Base-by-base conservation (phyloP, 2,329 filamentous ascomycete species). In the Cercospora beticola region DNA sequence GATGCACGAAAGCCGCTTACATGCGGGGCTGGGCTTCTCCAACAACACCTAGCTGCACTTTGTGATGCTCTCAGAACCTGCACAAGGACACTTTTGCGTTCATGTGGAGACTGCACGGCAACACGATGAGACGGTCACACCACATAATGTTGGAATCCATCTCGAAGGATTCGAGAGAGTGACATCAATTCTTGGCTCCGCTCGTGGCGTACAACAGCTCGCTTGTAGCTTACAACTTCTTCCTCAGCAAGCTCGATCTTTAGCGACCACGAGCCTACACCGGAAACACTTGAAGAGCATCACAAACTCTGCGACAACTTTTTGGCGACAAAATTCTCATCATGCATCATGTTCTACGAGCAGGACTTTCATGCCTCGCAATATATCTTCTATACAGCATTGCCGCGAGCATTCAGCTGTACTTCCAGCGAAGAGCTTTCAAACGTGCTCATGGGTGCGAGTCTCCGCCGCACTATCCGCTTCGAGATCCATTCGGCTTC, bases 381-480 rank as follows among this genome's bases (percentile, higher is more conserved):
- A 18, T 30, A 18, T 56, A 36, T 58, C 18, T 56, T 40, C n/a
- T 26, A 33, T 28, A 40, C 26, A 30, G 21, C 21, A 10, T 57
- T 5, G 49, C 30, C 7, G 31, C 49, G 14, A 33, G 49, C 28
- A 18, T 65, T 4, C 62, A 56, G 31, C 62, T 65, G 26, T 36
- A 65, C 18, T 18, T 33, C 4, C 46, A 43, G 21, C 26, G 62
- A 33, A 21, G 28, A 49, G 49, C 62, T 28, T 57, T 65, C 30
- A 65, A 57, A 40, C 26, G 36, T 16, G 49, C 49, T 36, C 30
- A 58, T 46, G 62, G 31, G 2, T 65, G 62, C 33, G 62, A 65
- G 49, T 30, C 46, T 12, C 62, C 31, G 18, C 62, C 49, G 33
- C 49, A 40, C 2, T 65, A 65, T 43, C 62, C 62, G 16, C 18